Conservation (phyloP, 2,329 filamentous ascomycete genomes). For the Fusarium algeriense region DNA sequence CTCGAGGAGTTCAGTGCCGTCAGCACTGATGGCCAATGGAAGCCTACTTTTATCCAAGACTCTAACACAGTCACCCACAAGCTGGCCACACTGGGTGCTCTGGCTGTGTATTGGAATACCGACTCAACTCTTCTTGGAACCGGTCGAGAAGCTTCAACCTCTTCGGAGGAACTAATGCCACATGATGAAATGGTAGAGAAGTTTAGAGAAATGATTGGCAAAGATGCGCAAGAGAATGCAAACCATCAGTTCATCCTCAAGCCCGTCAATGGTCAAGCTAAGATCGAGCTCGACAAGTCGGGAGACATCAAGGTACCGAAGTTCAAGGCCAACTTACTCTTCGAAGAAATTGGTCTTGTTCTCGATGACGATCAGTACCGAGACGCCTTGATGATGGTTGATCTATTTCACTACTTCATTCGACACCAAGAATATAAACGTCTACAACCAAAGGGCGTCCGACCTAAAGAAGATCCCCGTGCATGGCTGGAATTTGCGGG, state of each 20-base stretch:
- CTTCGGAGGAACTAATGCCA: slow-evolving; percentile 67
- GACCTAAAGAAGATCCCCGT: slow-evolving; percentile 87
- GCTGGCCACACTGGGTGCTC: slow-evolving; percentile 86
- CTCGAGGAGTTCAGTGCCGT: slow-evolving; percentile 97
- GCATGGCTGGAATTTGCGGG: slow-evolving; percentile 95
- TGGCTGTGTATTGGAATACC: slow-evolving; percentile 98
- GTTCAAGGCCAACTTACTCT: slow-evolving; percentile 89
- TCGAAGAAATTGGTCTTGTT: slow-evolving; percentile 98
- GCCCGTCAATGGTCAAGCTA: slow-evolving; percentile 94
- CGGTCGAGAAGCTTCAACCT: slow-evolving; percentile 73
- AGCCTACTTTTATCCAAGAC: slow-evolving; percentile 94
- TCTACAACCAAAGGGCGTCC: slow-evolving; percentile 83
- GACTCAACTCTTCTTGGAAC: slow-evolving; percentile 86
- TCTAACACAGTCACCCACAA: slow-evolving; percentile 89
- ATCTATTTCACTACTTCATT: slow-evolving; percentile 98
- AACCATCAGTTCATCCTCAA: slow-evolving; percentile 94
- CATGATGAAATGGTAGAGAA: slow-evolving; percentile 83
- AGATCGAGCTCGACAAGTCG: slow-evolving; percentile 94
- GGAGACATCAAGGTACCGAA: slow-evolving; percentile 83
- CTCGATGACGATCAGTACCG: slow-evolving; percentile 98
- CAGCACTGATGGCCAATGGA: slow-evolving; percentile 95
- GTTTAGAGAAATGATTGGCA: slow-evolving; percentile 84
- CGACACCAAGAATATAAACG: slow-evolving; percentile 98
- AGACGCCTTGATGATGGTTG: slow-evolving; percentile 96
- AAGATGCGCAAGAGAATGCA: slow-evolving; percentile 67